A percentile compares a stretch with the other conserved stretches of the same genome.
These are phyloP conservation scores for Raddia guianensis DNA, from an alignment of 176 grass and related monocot species.

Conservation along the genomic window DNA sequence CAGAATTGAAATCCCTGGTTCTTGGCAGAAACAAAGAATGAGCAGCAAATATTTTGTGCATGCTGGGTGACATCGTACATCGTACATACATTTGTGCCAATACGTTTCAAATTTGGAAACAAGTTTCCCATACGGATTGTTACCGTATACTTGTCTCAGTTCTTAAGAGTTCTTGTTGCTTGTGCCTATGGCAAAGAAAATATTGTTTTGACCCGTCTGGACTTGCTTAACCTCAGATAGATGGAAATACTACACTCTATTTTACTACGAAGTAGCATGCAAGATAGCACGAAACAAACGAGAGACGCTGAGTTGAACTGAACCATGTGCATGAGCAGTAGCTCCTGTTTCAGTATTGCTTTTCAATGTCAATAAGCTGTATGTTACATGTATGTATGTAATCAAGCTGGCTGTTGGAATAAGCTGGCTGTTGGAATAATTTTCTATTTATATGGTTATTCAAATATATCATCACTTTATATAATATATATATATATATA, in stretches of 20 bases:
- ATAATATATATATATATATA: too few relatives aligned
- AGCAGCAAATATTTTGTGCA: not conserved
- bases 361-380: conserved; percentile 23
- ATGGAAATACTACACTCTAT: not conserved
- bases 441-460: too few relatives aligned
- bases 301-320: not conserved
- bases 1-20: conserved; percentile 78
- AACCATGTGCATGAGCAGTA: not conserved
- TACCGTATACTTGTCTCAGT: not conserved
- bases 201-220: not conserved
- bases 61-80: not conserved
- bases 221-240: not conserved
- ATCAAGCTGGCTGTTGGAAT: too few relatives aligned
- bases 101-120: conserved; percentile 39
- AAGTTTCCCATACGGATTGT: not conserved
- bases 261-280: not conserved
- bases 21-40: conserved; percentile 59
- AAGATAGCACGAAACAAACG: not conserved
- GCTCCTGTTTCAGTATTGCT: not conserved
- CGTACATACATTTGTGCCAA: conserved; percentile 31
- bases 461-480: too few relatives aligned
- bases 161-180: not conserved
- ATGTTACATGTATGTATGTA: not conserved
- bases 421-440: too few relatives aligned
- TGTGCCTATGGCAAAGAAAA: conserved; percentile 7